Base-by-base conservation (phyloP, 2,329 filamentous ascomycete species). In the Aspergillus viridinutans region DNA sequence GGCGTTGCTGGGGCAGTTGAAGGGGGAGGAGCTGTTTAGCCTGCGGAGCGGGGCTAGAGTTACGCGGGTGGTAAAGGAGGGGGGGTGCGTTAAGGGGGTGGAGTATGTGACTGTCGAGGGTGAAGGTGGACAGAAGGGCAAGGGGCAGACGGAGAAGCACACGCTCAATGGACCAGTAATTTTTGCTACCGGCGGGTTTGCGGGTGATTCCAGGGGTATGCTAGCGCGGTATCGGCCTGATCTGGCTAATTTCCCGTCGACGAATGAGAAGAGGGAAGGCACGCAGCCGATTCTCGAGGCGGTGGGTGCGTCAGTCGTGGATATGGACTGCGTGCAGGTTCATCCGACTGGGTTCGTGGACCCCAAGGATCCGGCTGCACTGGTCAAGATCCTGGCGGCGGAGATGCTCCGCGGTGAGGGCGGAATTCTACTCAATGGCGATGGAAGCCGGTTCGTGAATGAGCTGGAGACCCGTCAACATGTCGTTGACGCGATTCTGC, bases 321-420 rank as follows among this genome's bases (percentile, higher is more conserved):
- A 80, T 59, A 80, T 80, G 78, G 73, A 78, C 0, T 63, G 70
- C 20, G 83, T 88, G 2, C 85, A 88, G 68, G 78, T 88, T 4
- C 85, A 88, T 61, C 85, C 85, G 2, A 87, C 85, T 0, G 83
- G 84, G 0, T 88, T 88, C 64, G 74, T 88, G 5, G 84, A 87
- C 60, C 80, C 80, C 0, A 73, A 76, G 1, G 75, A 78, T 32
- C 71, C 75, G 0, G 62, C 61, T 0, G 76, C 78, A 0, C 70
- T 71, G 35, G 78, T 84, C 50, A 88, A 88, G 69, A 84, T 88
- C 63, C 78, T 88, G 3, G 85, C 85, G 0, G 85, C 85, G 0
- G 85, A 88, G 69, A 76, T 85, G 57, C 73, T 88, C 26, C 75
- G 85, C 3, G 85, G 85, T 0, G 85, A 87, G 63, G 85, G 85